These are phyloP conservation scores for Boletus subcaerulescens DNA, from an alignment of 768 basidiomycete genomes.

Conservation along the genomic window DNA sequence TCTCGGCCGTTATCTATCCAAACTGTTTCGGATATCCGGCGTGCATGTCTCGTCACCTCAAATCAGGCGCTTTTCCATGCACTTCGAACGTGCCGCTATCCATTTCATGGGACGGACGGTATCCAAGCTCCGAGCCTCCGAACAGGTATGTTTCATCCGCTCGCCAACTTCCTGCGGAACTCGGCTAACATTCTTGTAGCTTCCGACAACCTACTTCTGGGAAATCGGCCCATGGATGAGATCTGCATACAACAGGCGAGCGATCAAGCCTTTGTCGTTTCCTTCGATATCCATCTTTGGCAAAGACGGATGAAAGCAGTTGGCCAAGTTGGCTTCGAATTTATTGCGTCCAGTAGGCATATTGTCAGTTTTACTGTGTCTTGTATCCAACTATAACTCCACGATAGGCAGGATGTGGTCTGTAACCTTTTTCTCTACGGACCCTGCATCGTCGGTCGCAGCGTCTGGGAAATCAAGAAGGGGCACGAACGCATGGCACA, in stretches of 20 bases:
- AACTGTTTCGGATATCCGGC: conserved; percentile 60
- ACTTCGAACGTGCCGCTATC: conserved; percentile 20
- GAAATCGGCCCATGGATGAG: conserved; percentile 46
- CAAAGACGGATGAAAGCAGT: conserved; percentile 69
- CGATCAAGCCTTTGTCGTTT: conserved; percentile 47
- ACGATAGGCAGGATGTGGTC: conserved; percentile 25
- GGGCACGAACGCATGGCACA: conserved; percentile 31
- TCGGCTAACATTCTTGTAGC: conserved; percentile 9
- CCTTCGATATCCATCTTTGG: conserved; percentile 55
- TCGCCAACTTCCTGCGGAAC: background rate
- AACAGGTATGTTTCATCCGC: conserved; percentile 24
- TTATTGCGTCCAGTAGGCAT: conserved; percentile 46
- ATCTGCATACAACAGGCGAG: conserved; percentile 49
- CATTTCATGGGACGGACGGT: conserved; percentile 23
- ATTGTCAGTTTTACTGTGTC: background rate
- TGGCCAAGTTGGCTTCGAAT: conserved; percentile 56
- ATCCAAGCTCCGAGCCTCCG: conserved; percentile 12
- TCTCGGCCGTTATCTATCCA: conserved; percentile 39
- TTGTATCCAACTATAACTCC: background rate
- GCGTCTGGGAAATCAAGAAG: conserved; percentile 8
- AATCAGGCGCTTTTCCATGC: conserved; percentile 30
- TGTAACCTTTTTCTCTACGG: conserved; percentile 19
- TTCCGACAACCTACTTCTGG: conserved; percentile 45
- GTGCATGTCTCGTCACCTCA: conserved; percentile 51
- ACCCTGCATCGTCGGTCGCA: background rate